These are phyloP conservation scores for Bipolaris zeicola DNA, from an alignment of 2,329 filamentous ascomycete species.

Conservation along the genomic window DNA sequence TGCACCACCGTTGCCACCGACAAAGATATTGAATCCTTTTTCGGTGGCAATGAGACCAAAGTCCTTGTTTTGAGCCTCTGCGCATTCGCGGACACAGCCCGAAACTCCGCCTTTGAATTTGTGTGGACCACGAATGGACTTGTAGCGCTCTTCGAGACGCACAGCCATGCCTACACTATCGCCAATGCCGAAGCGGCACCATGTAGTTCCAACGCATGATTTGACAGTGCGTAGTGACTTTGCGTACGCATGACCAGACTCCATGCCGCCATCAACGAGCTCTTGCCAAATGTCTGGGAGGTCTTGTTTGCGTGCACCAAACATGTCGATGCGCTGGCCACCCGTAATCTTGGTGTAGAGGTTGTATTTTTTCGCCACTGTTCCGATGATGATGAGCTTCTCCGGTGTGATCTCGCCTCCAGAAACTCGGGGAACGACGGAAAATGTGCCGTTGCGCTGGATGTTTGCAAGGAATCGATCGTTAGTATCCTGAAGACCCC, in stretches of 20 bases:
- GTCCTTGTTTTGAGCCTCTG: slow-evolving; percentile 91
- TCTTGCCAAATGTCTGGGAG: slow-evolving; percentile 80
- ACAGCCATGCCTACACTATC: slow-evolving; percentile 93
- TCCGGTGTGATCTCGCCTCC: slow-evolving; percentile 88
- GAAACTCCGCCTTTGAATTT: slow-evolving; percentile 92
- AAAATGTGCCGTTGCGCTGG: slow-evolving; percentile 89
- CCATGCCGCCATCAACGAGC: slow-evolving; percentile 83
- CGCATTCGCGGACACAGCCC: slow-evolving; percentile 90
- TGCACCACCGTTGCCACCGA: slow-evolving; percentile 86
- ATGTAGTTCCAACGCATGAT: slow-evolving; percentile 87
- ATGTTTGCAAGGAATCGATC: slow-evolving; percentile 89
- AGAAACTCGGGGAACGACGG: slow-evolving; percentile 80
- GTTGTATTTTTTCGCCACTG: slow-evolving; percentile 81
- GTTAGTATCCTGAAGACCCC: slow-evolving; percentile 88
- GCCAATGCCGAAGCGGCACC: slow-evolving; percentile 87
- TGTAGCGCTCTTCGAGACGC: slow-evolving; percentile 85
- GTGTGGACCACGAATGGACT: slow-evolving; percentile 85
- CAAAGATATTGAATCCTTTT: slow-evolving; percentile 92
- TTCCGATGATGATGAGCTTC: slow-evolving; percentile 80
- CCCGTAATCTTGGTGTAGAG: slow-evolving; percentile 93
- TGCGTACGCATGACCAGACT: slow-evolving; percentile 88
- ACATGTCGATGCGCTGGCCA: slow-evolving; percentile 90
- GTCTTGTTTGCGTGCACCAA: slow-evolving; percentile 87
- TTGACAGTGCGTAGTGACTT: slow-evolving; percentile 90
- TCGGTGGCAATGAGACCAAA: slow-evolving; percentile 92